Conservation (phyloP, 805 yeast species). For the Maudiozyma barnettii region DNA sequence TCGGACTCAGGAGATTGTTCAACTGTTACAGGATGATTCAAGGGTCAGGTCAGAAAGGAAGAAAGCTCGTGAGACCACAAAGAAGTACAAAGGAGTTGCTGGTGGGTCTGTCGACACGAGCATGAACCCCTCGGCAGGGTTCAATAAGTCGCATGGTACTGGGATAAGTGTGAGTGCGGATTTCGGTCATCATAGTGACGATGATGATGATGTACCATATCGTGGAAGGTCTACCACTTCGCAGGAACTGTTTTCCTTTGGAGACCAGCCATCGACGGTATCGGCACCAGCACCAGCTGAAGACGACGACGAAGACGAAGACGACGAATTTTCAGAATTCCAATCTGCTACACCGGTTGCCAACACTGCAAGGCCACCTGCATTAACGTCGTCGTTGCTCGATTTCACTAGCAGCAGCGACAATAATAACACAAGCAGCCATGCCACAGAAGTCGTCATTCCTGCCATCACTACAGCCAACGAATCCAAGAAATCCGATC, state of each 20-base stretch:
- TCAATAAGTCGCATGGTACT: conserved; percentile 13
- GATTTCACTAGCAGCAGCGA: conserved; percentile 17
- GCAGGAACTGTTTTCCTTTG: conserved; percentile 37
- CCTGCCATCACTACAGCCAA: conserved; percentile 28
- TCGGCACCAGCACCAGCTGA: conserved; percentile 31
- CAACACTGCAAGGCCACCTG: conserved; percentile 1
- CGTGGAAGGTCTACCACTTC: not conserved
- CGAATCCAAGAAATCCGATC: conserved; percentile 43
- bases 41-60: conserved; percentile 75
- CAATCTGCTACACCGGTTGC: conserved; percentile 48
- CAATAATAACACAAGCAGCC: conserved; percentile 15
- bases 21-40: conserved; percentile 65
- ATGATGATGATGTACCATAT: conserved; percentile 27
- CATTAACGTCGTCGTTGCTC: conserved; percentile 23
- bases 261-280: conserved; percentile 45
- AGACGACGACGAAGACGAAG: conserved; percentile 39
- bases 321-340: conserved; percentile 75
- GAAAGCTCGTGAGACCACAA: conserved; percentile 77
- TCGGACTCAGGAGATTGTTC: conserved; percentile 68
- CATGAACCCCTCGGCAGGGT: conserved; percentile 25
- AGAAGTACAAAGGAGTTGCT: conserved; percentile 75
- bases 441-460: not conserved
- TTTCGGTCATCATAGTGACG: conserved; percentile 43
- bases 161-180: conserved; percentile 31
- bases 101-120: conserved; percentile 30